Evolutionary conservation across 768 basidiomycete genomes (phyloP).

Genomic region (Kwoniella heveanensis): DNA sequence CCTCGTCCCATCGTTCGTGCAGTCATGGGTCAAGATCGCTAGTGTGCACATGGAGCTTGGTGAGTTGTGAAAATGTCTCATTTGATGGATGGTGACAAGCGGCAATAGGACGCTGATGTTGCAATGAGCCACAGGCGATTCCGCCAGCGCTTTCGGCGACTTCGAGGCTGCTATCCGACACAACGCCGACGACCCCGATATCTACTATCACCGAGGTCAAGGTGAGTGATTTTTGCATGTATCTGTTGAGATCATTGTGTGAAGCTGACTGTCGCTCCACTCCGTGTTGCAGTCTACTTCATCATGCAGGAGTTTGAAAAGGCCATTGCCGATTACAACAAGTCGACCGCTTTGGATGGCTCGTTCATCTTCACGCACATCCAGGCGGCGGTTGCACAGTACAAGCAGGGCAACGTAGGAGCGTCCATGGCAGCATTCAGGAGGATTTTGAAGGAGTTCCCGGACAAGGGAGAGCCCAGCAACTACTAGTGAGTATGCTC

Average conservation of each 20-base stretch:
- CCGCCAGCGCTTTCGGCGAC: conserved; percentile 78
- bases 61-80: conserved; percentile 13
- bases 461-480: conserved; percentile 79
- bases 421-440: conserved; percentile 91
- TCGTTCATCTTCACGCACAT: conserved; percentile 95
- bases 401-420: conserved; percentile 77
- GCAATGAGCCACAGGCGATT: conserved; percentile 59
- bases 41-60: conserved; percentile 95
- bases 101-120: neutral
- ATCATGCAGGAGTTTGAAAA: conserved; percentile 86
- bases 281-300: conserved; percentile 70
- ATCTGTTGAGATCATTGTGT: neutral
- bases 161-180: conserved; percentile 86
- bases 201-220: conserved; percentile 98
- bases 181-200: conserved; percentile 84
- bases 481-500: conserved; percentile 77
- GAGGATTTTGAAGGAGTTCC: conserved; percentile 79
- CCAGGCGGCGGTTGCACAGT: conserved; percentile 93
- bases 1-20: conserved; percentile 69
- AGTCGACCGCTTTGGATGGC: conserved; percentile 83
- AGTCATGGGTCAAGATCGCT: conserved; percentile 93
- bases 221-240: conserved; percentile 59
- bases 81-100: neutral
- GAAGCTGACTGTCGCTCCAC: neutral
- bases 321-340: conserved; percentile 86